These are phyloP conservation scores for Amaranthus hypochondriacus DNA, from an alignment of 148 eudicot genomes.

Conservation along the genomic window DNA sequence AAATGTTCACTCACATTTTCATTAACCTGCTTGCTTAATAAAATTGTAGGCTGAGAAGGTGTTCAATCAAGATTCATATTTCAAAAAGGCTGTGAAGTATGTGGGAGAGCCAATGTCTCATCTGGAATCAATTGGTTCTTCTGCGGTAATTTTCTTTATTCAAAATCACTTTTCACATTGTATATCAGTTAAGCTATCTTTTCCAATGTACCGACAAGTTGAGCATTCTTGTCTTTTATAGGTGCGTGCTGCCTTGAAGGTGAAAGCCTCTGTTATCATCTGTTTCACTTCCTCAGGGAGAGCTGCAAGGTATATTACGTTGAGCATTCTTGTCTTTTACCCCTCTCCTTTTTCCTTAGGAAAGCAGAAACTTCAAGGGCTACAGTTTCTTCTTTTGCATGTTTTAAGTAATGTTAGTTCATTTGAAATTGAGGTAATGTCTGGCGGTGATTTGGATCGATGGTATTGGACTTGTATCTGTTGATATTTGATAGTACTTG, in stretches of 20 bases:
- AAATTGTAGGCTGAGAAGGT: conserved; percentile 40
- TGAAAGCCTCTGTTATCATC: conserved; percentile 93
- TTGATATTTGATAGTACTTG: too few relatives aligned
- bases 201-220: not conserved
- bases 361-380: too few relatives aligned
- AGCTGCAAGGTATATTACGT: conserved; percentile 72
- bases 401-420: too few relatives aligned
- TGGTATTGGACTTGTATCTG: too few relatives aligned
- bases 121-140: conserved; percentile 44
- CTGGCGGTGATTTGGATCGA: too few relatives aligned
- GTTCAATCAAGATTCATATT: conserved; percentile 44
- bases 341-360: too few relatives aligned
- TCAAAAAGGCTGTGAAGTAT: conserved; percentile 42
- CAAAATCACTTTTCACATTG: not conserved
- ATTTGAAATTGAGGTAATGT: too few relatives aligned
- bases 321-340: too few relatives aligned
- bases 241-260: conserved; percentile 94
- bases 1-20: not conserved
- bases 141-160: conserved; percentile 35
- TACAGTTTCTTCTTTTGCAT: too few relatives aligned
- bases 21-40: not conserved
- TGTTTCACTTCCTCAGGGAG: conserved; percentile 97
- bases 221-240: conserved; percentile 17
- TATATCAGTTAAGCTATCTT: not conserved
- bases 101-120: conserved; percentile 49